Conservation (phyloP, 169 alveolate species). For the Neospora caninum region DNA sequence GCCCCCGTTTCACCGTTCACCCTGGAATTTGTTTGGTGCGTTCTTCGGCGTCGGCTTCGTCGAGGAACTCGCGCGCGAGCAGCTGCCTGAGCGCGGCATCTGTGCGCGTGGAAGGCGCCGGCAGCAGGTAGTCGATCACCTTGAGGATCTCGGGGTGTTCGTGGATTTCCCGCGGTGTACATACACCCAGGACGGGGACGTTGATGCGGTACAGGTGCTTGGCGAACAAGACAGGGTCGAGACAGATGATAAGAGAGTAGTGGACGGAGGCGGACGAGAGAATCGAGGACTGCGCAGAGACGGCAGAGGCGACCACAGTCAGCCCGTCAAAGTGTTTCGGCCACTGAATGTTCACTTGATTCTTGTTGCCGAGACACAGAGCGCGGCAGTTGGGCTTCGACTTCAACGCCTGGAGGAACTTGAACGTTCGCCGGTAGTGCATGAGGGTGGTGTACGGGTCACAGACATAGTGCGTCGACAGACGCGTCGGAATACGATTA, state of each 20-base stretch:
- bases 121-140: constrained; percentile 64
- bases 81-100: constrained; percentile 64
- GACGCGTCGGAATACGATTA: constrained; percentile 28
- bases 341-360: constrained; percentile 49
- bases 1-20: not conserved
- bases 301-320: not conserved
- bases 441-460: constrained; percentile 66
- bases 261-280: constrained; percentile 49
- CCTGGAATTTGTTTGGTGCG: not conserved
- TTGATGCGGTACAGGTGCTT: constrained; percentile 23
- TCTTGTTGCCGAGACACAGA: constrained; percentile 40
- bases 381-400: not conserved
- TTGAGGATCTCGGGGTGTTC: constrained; percentile 69
- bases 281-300: not conserved
- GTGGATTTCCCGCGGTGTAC: constrained; percentile 60
- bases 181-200: constrained; percentile 66
- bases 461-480: constrained; percentile 51
- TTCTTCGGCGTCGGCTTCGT: not conserved
- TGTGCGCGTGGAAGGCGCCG: constrained; percentile 36
- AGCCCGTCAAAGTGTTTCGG: constrained; percentile 52
- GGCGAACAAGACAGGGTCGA: constrained; percentile 47
- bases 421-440: constrained; percentile 60
- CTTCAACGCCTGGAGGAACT: constrained; percentile 61
- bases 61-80: constrained; percentile 40
- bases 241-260: constrained; percentile 49